Percentiles rank a stretch among this genome's conserved stretches.
Evolutionary conservation across 306 rosid species (phyloP).

Genomic region (Oemleria cerasiformis): DNA sequence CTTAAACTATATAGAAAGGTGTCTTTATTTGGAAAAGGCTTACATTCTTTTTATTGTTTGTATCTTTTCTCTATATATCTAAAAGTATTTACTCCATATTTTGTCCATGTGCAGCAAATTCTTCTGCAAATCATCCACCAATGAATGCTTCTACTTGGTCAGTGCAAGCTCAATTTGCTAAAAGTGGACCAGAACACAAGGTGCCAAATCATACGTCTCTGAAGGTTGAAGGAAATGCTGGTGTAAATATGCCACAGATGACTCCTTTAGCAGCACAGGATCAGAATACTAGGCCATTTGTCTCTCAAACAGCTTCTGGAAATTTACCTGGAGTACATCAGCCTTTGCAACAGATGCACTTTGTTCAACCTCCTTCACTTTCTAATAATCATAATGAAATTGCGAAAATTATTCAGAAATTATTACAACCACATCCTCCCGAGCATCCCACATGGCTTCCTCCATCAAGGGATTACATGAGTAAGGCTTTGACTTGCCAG

Average conservation of each 20-base stretch:
- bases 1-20: not conserved
- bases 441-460: slow-evolving; percentile 92
- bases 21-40: not conserved
- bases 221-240: slow-evolving; percentile 58
- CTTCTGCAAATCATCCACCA: slow-evolving; percentile 48
- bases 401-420: slow-evolving; percentile 72
- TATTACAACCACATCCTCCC: slow-evolving; percentile 78
- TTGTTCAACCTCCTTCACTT: slow-evolving; percentile 58
- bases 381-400: slow-evolving; percentile 68
- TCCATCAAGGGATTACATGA: slow-evolving; percentile 99
- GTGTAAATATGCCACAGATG: slow-evolving; percentile 29
- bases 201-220: slow-evolving; percentile 43
- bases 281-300: slow-evolving; percentile 60
- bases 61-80: not conserved
- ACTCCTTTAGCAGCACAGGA: slow-evolving; percentile 51
- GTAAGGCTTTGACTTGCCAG: slow-evolving; percentile 82
- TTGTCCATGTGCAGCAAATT: slow-evolving; percentile 41
- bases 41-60: slow-evolving; percentile 10
- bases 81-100: slow-evolving; percentile 5
- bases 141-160: slow-evolving; percentile 75
- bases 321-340: slow-evolving; percentile 51
- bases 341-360: slow-evolving; percentile 53
- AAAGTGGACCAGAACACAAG: slow-evolving; percentile 68
- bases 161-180: slow-evolving; percentile 61
- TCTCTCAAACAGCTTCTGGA: slow-evolving; percentile 60